Percentiles rank a stretch among this genome's conserved stretches.
These are phyloP conservation scores for Penicillium dipodomyicola DNA, from an alignment of 495 filamentous ascomycete species.

Conservation along the genomic window DNA sequence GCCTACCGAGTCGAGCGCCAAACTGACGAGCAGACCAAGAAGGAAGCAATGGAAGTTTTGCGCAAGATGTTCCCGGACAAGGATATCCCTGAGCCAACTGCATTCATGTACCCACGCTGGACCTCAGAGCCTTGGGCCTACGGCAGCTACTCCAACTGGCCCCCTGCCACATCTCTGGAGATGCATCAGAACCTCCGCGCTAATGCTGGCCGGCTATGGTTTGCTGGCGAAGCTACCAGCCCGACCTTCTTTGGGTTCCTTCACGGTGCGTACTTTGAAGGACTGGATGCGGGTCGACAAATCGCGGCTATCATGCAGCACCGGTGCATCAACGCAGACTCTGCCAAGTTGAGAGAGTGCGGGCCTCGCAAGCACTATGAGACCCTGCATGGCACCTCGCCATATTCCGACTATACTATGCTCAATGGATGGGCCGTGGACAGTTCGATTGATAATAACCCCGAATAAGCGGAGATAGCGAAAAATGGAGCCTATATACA, in stretches of 20 bases:
- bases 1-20: constrained; percentile 65
- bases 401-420: constrained; percentile 7
- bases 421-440: constrained; percentile 16
- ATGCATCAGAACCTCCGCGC: constrained; percentile 72
- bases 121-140: constrained; percentile 62
- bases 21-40: constrained; percentile 58
- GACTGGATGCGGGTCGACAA: constrained; percentile 47
- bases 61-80: constrained; percentile 64
- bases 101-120: constrained; percentile 71
- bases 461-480: constrained; percentile 10
- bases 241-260: constrained; percentile 70
- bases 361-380: constrained; percentile 15
- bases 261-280: constrained; percentile 66
- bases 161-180: constrained; percentile 60
- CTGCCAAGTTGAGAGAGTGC: constrained; percentile 9
- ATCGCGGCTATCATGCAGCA: constrained; percentile 40
- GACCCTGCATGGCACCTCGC: constrained; percentile 9
- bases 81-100: constrained; percentile 62
- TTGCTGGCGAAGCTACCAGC: constrained; percentile 71
- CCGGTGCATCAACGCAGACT: constrained; percentile 8
- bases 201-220: constrained; percentile 64
- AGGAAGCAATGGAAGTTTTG: constrained; percentile 61
- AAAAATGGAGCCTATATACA: not conserved
- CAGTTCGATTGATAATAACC: constrained; percentile 18
- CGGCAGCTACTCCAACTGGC: constrained; percentile 77